Conservation (phyloP, 2,329 filamentous ascomycete genomes). For the Myriosclerotinia duriaeana region DNA sequence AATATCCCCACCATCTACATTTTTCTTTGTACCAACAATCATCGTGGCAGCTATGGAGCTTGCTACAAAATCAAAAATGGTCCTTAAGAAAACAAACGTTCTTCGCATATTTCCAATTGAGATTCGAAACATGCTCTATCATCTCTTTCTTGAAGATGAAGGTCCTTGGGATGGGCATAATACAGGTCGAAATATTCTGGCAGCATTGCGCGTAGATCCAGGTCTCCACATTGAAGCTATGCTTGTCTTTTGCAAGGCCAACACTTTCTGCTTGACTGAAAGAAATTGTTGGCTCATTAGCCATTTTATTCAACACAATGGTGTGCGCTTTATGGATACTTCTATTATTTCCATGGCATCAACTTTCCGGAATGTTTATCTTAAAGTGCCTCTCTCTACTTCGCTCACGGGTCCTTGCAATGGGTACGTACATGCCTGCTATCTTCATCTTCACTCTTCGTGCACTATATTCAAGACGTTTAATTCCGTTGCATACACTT, state of each 20-base stretch:
- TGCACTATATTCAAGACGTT: too few relatives aligned
- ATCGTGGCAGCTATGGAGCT: background rate
- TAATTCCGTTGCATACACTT: background rate
- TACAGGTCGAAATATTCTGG: background rate
- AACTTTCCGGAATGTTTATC: background rate
- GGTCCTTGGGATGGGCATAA: background rate
- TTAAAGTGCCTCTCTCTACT: background rate
- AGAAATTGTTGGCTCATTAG: background rate
- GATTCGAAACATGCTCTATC: constrained; percentile 3
- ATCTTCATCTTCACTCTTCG: background rate
- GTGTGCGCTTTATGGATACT: background rate
- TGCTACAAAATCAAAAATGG: background rate
- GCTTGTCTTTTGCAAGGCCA: background rate
- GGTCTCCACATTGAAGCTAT: constrained; percentile 14
- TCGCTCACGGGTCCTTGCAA: background rate
- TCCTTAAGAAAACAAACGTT: background rate
- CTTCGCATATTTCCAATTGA: constrained; percentile 4
- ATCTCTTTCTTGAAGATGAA: background rate
- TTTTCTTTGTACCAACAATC: background rate
- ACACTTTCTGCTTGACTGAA: constrained; percentile 1
- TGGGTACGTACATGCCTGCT: background rate
- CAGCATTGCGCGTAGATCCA: constrained; percentile 4
- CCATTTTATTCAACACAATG: background rate
- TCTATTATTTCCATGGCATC: background rate
- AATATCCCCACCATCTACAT: background rate